Evolutionary conservation across 2,329 filamentous ascomycete genomes (phyloP).

Genomic region (Sphaerulina vaccinii): DNA sequence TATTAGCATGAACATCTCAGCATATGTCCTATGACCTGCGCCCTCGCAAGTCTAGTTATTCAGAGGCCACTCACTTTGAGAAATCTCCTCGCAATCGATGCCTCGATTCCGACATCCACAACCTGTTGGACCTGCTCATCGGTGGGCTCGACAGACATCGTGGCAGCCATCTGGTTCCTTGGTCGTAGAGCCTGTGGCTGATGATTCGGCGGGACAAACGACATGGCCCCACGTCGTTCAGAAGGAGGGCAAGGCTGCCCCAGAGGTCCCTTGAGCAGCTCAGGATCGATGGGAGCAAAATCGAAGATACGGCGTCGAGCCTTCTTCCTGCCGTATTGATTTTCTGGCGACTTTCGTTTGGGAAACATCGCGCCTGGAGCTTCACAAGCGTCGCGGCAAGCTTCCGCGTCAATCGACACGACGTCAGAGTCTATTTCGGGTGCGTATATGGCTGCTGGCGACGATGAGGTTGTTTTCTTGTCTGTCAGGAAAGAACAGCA

Average conservation of each 20-base stretch:
- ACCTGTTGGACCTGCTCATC: conserved; percentile 29
- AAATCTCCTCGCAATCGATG: conserved; percentile 30
- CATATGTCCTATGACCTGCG: background rate
- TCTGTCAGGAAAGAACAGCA: background rate
- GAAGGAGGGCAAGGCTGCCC: conserved; percentile 2
- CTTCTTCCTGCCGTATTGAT: background rate
- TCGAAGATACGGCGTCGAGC: background rate
- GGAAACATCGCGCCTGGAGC: background rate
- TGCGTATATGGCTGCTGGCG: background rate
- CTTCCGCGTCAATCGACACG: conserved; percentile 9
- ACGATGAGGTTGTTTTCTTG: background rate
- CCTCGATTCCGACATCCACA: conserved; percentile 21
- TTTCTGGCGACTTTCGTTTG: conserved; percentile 5
- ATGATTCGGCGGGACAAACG: conserved; percentile 18
- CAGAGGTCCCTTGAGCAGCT: background rate
- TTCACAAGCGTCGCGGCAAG: conserved; percentile 7
- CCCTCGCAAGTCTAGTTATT: background rate
- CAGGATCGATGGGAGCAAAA: background rate
- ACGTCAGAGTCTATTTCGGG: conserved; percentile 10
- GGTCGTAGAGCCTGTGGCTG: conserved; percentile 14
- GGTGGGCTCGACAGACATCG: conserved; percentile 31
- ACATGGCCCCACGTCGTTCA: conserved; percentile 18
- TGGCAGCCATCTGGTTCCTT: conserved; percentile 28
- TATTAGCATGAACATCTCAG: conserved; percentile 8
- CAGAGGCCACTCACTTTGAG: conserved; percentile 28